These are phyloP conservation scores for Trebouxia sp. DNA, from an alignment of 139 green algal genomes.

Conservation along the genomic window DNA sequence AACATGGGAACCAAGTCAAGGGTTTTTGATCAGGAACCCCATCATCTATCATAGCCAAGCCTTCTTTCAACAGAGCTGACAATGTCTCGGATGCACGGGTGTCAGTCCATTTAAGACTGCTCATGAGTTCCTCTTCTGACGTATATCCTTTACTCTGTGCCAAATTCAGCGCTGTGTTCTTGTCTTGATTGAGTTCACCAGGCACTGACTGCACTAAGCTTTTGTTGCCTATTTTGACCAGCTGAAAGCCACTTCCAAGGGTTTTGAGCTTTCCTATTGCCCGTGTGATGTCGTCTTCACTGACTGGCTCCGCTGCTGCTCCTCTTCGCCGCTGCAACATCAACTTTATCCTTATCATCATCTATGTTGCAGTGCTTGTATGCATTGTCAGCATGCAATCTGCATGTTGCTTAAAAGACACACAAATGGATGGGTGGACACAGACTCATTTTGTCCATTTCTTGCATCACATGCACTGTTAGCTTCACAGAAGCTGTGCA, in stretches of 20 bases:
- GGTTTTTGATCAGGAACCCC: slow-evolving; percentile 48
- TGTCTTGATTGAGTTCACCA: slow-evolving; percentile 84
- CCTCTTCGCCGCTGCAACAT: slow-evolving; percentile 61
- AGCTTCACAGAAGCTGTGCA: no score
- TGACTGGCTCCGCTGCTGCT: slow-evolving; percentile 55
- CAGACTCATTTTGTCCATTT: no score
- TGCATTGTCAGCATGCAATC: no score
- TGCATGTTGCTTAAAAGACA: no score
- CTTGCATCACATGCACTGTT: no score
- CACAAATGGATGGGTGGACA: no score
- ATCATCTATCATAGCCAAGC: slow-evolving; percentile 65
- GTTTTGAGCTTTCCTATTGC: slow-evolving; percentile 79
- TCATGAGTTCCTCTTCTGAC: slow-evolving; percentile 18
- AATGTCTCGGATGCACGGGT: slow-evolving; percentile 37
- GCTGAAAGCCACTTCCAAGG: slow-evolving; percentile 75
- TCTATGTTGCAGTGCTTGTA: no score
- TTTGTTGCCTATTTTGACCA: slow-evolving; percentile 62
- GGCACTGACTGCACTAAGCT: slow-evolving; percentile 74
- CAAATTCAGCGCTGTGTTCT: slow-evolving; percentile 71
- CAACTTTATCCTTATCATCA: no score
- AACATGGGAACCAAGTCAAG: slow-evolving; percentile 80
- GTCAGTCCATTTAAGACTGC: slow-evolving; percentile 34
- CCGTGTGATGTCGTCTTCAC: slow-evolving; percentile 73
- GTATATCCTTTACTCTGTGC: slow-evolving; percentile 51
- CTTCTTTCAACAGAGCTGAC: slow-evolving; percentile 31